These are phyloP conservation scores for Onygenales sp. DNA, from an alignment of 2,329 filamentous ascomycete genomes.

Conservation along the genomic window DNA sequence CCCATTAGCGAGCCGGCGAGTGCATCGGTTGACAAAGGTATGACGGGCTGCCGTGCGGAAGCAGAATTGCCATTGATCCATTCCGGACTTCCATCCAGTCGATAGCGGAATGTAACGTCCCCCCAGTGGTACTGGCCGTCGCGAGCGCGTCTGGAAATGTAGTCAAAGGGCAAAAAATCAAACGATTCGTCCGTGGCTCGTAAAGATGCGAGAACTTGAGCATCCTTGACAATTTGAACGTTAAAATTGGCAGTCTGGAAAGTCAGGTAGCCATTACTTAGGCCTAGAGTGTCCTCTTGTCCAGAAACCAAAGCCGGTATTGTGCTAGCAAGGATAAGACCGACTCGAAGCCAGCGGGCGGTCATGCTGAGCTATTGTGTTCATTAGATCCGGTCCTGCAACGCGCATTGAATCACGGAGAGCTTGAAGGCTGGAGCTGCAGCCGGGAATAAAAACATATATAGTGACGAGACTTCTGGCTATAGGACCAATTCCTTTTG, in stretches of 20 bases:
- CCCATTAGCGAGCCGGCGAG: constrained; percentile 34
- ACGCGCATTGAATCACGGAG: too few relatives aligned
- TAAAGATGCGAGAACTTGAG: constrained; percentile 43
- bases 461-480: too few relatives aligned
- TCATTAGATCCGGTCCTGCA: too few relatives aligned
- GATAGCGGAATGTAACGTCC: constrained; percentile 48
- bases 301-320: neutral
- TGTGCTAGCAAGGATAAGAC: too few relatives aligned
- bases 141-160: constrained; percentile 37
- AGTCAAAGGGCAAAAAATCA: constrained; percentile 48
- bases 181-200: constrained; percentile 34
- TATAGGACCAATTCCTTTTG: too few relatives aligned
- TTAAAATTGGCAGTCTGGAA: constrained; percentile 35
- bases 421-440: too few relatives aligned
- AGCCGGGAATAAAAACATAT: too few relatives aligned
- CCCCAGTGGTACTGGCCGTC: constrained; percentile 51
- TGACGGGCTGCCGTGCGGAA: constrained; percentile 28
- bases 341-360: too few relatives aligned
- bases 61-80: constrained; percentile 45
- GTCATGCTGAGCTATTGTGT: too few relatives aligned
- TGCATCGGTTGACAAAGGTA: constrained; percentile 13
- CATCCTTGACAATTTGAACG: constrained; percentile 33
- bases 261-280: constrained; percentile 32
- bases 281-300: constrained; percentile 27
- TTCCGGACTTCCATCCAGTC: constrained; percentile 23